These are phyloP conservation scores for Hypomontagnella submonticulosa DNA, from an alignment of 495 filamentous ascomycete genomes.

Conservation along the genomic window DNA sequence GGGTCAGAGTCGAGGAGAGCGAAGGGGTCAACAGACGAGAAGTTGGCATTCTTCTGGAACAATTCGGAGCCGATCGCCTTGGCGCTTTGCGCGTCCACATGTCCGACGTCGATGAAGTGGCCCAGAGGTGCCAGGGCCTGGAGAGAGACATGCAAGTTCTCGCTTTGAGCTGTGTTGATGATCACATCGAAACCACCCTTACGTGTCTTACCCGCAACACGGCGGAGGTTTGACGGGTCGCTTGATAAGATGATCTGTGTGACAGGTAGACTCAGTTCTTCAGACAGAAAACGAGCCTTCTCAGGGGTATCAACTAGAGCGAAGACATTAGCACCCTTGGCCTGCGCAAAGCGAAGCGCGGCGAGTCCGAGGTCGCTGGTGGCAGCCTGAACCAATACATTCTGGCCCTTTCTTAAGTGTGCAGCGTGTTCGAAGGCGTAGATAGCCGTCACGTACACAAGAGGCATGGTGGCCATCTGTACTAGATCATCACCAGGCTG, in stretches of 20 bases:
- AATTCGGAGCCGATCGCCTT: slow-evolving; percentile 21
- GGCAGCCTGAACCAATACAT: slow-evolving; percentile 67
- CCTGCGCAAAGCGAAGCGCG: slow-evolving; percentile 62
- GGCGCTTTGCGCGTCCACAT: slow-evolving; percentile 21
- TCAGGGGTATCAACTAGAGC: slow-evolving; percentile 7
- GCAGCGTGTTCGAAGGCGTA: slow-evolving; percentile 52
- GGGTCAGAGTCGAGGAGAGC: slow-evolving; percentile 32
- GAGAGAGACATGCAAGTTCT: slow-evolving; percentile 27
- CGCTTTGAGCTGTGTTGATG: slow-evolving; percentile 26
- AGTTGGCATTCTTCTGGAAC: slow-evolving; percentile 36
- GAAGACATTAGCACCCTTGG: slow-evolving; percentile 61
- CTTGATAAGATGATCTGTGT: neutral
- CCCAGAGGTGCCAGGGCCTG: slow-evolving; percentile 37
- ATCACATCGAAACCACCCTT: slow-evolving; percentile 40
- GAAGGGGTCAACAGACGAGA: slow-evolving; percentile 36
- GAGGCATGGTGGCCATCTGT: slow-evolving; percentile 55
- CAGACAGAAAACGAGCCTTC: neutral
- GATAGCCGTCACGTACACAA: slow-evolving; percentile 60
- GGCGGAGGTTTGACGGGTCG: neutral
- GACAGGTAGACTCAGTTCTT: neutral
- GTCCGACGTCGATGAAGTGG: slow-evolving; percentile 37
- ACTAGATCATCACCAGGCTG: slow-evolving; percentile 51
- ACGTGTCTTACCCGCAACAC: neutral
- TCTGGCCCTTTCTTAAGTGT: slow-evolving; percentile 55
- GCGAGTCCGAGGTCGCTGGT: slow-evolving; percentile 67